These are phyloP conservation scores for Collybiopsis luxurians DNA, from an alignment of 768 basidiomycete genomes.

Conservation along the genomic window DNA sequence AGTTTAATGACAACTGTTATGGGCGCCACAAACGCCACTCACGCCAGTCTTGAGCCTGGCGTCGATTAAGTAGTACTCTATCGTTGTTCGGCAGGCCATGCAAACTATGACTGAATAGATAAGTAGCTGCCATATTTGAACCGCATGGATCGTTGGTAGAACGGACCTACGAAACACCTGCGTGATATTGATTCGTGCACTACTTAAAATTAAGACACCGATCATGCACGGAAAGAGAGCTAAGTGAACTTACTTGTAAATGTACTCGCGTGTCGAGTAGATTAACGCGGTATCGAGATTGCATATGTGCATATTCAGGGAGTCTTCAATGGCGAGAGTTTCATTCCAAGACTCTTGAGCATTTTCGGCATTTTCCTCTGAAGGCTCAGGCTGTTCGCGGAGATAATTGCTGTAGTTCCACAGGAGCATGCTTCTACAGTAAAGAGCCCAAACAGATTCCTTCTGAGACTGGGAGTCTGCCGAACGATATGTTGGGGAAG, in stretches of 20 bases:
- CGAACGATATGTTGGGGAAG: constrained; percentile 34
- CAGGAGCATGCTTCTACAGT: constrained; percentile 78
- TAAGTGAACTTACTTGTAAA: constrained; percentile 60
- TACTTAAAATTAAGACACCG: constrained; percentile 19
- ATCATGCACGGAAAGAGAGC: not conserved
- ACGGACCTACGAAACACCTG: constrained; percentile 64
- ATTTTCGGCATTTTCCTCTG: constrained; percentile 20
- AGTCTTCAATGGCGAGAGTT: constrained; percentile 62
- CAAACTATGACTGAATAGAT: constrained; percentile 32
- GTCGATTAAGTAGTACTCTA: constrained; percentile 59
- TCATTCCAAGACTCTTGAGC: constrained; percentile 66
- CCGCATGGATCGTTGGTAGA: too few relatives aligned
- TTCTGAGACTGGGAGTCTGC: constrained; percentile 56
- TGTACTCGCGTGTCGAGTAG: constrained; percentile 66
- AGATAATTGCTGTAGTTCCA: constrained; percentile 71
- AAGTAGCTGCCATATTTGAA: too few relatives aligned
- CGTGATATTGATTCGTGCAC: constrained; percentile 63
- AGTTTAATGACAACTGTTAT: not conserved
- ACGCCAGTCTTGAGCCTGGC: constrained; percentile 81
- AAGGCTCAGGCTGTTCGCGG: constrained; percentile 26
- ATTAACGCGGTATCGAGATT: constrained; percentile 66
- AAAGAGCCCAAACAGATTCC: constrained; percentile 79
- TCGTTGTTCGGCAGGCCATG: constrained; percentile 48
- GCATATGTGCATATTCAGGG: constrained; percentile 65
- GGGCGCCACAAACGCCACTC: constrained; percentile 27